phyloP scores from a whole-genome alignment of 1,284 basidiomycete species.

The Kalmanozyma brasiliensis region DNA sequence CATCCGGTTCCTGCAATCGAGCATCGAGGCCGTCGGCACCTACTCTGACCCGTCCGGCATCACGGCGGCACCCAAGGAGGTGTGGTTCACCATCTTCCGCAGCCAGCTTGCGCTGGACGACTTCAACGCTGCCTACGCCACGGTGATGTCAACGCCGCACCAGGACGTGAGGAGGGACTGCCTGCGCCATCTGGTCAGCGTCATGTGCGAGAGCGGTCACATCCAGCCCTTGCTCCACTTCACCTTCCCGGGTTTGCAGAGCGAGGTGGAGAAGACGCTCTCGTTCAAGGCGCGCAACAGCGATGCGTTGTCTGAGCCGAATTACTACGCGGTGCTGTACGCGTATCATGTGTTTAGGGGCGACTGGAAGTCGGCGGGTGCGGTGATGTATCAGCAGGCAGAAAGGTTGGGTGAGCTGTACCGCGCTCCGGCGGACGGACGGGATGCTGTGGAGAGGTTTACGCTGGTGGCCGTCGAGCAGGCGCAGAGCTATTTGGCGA shows the following conservation, averaged over 20 bases:
- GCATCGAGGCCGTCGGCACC: slow-evolving; percentile 45
- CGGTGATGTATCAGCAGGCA: slow-evolving; percentile 91
- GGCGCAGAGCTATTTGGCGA: slow-evolving; percentile 81
- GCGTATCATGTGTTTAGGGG: slow-evolving; percentile 74
- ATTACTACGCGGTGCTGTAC: slow-evolving; percentile 93
- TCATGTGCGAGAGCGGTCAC: slow-evolving; percentile 90
- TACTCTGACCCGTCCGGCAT: slow-evolving; percentile 23
- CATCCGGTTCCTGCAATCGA: slow-evolving; percentile 44
- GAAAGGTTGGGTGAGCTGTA: slow-evolving; percentile 76
- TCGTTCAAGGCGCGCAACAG: slow-evolving; percentile 94
- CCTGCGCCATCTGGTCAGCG: slow-evolving; percentile 90
- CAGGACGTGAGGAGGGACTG: slow-evolving; percentile 90
- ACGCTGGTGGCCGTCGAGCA: slow-evolving; percentile 76
- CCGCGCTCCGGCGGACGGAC: slow-evolving; percentile 4
- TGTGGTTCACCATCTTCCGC: slow-evolving; percentile 61
- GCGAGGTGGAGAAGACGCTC: slow-evolving; percentile 87
- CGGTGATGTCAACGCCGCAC: slow-evolving; percentile 53
- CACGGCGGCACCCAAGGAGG: slow-evolving; percentile 30
- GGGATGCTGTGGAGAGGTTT: slow-evolving; percentile 43
- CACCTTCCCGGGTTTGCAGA: slow-evolving; percentile 85
- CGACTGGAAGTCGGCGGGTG: slow-evolving; percentile 66
- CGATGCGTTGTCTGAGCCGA: slow-evolving; percentile 84
- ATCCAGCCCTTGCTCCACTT: slow-evolving; percentile 82
- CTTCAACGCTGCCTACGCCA: slow-evolving; percentile 54
- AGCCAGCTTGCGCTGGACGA: slow-evolving; percentile 54